Evolutionary conservation across 1,284 basidiomycete species (phyloP), one percentile per base, ranked within the genome.

Genomic region (Rhizoctonia solani): DNA sequence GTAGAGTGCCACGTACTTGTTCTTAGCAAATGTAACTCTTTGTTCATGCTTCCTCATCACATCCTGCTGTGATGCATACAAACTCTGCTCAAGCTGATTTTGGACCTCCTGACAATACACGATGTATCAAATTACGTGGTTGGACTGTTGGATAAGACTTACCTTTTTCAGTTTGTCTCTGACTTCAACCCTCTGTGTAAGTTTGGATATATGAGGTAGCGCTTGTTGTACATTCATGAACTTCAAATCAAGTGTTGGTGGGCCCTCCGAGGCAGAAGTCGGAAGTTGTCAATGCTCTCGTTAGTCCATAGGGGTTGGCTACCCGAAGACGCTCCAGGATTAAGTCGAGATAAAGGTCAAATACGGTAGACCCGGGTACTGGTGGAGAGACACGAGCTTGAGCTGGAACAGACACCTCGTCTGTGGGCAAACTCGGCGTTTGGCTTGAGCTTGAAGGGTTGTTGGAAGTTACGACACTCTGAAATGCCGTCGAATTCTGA

Each of bases 221-320:
- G 88, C 81, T 71, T 89, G 85, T 72, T 86, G 86, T 74, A 88
- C 89, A 27, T 85, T 81, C 67, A 81, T 76, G 30, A 76, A 75
- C 66, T 79, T 81, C 68, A 82, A 69, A 72, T 87, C 82, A 56
- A 65, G 32, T 14, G 19, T 25, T 1, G 61, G 14, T 3, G 61
- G 32, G 16, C 25, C 39, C 11, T 29, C 13, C 27, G 14, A 25
- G 11, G 16, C 23, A 39, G 23, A 11, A 13, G 3, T 5, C 16
- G 14, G 4, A 39, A 37, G 21, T 9, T 29, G 27, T 42, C 1
- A 19, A 6, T 13, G 4, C 13, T 23, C 29, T 3, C 4, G 32
- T 25, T 4, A 25, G 29, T 27, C 39, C 8, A 27, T 3, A 19
- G 61, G 8, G 61, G 34, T 44, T 30, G 29, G 16, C 29, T 50